Percentiles rank a stretch among this genome's conserved stretches.
phyloP scores from a whole-genome alignment of 2,329 filamentous ascomycete genomes.

The Fusarium domesticum region DNA sequence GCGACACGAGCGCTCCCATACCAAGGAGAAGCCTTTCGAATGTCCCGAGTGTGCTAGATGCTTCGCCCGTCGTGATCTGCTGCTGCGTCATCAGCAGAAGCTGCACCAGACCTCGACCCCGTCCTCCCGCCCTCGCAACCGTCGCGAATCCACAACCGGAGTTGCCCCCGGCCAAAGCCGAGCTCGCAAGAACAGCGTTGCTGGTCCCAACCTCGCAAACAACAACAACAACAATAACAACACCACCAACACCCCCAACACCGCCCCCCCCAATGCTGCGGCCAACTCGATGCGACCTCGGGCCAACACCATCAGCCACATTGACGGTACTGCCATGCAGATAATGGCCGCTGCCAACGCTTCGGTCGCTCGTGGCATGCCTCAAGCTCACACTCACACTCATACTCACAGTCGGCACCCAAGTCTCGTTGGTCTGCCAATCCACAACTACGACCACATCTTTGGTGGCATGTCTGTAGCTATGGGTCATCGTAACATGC shows the following conservation, averaged over 20 bases:
- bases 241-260: constrained; percentile 3
- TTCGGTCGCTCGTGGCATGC: constrained; percentile 48
- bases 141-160: constrained; percentile 83
- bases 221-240: not conserved
- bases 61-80: constrained; percentile 87
- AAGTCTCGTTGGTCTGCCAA: constrained; percentile 66
- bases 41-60: constrained; percentile 92
- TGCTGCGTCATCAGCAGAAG: constrained; percentile 96
- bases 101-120: constrained; percentile 90
- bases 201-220: constrained; percentile 45
- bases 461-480: constrained; percentile 71
- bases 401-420: constrained; percentile 71
- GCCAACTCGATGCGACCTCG: constrained; percentile 73
- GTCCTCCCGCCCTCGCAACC: constrained; percentile 79
- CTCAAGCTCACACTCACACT: constrained; percentile 33
- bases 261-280: constrained; percentile 43
- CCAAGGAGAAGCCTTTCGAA: constrained; percentile 98
- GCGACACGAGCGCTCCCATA: constrained; percentile 95
- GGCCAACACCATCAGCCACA: constrained; percentile 94
- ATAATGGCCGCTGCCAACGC: constrained; percentile 63
- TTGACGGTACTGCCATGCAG: constrained; percentile 74
- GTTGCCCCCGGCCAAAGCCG: constrained; percentile 65
- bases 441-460: constrained; percentile 57
- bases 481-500: constrained; percentile 63
- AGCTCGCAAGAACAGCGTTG: constrained; percentile 90